Conservation (phyloP, 192 early-diverging fungal species). For the Chytriomyces confervae region DNA sequence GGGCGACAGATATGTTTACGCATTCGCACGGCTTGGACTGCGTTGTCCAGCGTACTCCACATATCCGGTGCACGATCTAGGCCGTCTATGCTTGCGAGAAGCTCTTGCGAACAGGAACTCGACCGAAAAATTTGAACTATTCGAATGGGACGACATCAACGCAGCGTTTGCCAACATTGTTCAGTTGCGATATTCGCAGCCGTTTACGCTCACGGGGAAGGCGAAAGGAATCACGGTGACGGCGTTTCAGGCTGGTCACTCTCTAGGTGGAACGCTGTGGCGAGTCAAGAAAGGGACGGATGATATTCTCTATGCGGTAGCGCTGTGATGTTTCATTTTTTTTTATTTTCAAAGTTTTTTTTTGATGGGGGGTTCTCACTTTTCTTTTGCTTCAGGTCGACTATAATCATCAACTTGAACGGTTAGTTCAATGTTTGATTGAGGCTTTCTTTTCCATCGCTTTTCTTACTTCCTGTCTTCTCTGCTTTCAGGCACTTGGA, state of each 20-base stretch:
- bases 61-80: constrained; percentile 91
- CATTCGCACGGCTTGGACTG: constrained; percentile 75
- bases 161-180: constrained; percentile 83
- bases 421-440: constrained; percentile 45
- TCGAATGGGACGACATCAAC: constrained; percentile 81
- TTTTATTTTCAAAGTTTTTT: background rate
- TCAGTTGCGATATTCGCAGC: constrained; percentile 86
- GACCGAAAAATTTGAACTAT: constrained; percentile 72
- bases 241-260: constrained; percentile 90
- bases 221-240: constrained; percentile 86
- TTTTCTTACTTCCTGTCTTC: constrained; percentile 2
- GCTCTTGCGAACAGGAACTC: constrained; percentile 69
- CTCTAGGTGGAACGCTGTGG: constrained; percentile 97
- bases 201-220: constrained; percentile 73
- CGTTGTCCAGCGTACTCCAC: constrained; percentile 89
- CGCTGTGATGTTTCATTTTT: background rate
- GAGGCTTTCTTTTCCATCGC: constrained; percentile 11
- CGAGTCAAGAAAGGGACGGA: constrained; percentile 94
- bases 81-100: constrained; percentile 83
- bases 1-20: constrained; percentile 66
- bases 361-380: background rate
- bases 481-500: constrained; percentile 72
- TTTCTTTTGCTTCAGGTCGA: constrained; percentile 51
- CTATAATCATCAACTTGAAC: constrained; percentile 92
- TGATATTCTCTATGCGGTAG: constrained; percentile 89